Evolutionary conservation across 108 stramenopile species (phyloP), one percentile per base, ranked within the genome.

Genomic region (Nannochloropsis granulata): DNA sequence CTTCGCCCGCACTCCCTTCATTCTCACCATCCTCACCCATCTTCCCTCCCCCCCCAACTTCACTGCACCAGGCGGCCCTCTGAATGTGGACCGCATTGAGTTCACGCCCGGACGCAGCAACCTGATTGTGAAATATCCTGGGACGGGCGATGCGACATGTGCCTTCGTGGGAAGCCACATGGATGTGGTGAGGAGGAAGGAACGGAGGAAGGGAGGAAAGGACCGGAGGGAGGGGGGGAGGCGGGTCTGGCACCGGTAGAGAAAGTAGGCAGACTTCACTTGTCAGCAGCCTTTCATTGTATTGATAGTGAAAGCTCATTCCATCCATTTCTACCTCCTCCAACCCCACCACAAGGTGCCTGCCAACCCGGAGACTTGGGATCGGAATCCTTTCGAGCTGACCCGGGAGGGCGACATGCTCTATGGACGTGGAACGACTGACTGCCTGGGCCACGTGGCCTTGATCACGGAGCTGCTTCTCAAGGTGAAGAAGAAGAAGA

Each of bases 381-480:
- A 91, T 42, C 86, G 91, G 10, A 84, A 92, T 78, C 92, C 92
- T 25, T 92, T 92, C 80, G 81, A 89, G 42, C 87, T 92, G 23
- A 79, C 88, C 19, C 89, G 87, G 1, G 92, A 92, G 23, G 92
- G 92, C 8, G 92, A 92, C 89, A 89, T 79, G 83, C 90, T 92
- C 24, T 91, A 90, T 84, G 92, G 91, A 7, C 83, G 92, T 12
- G 92, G 92, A 19, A 92, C 92, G 21, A 92, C 92, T 14, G 92
- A 92, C 81, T 92, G 92, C 88, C 88, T 92, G n/a, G 92, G 92
- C 24, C 92, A 92, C 80, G 91, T 92, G 44, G 92, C 91, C 12
- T 85, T 92, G 89, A 82, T 92, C 42, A 92, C 92, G 24, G 90
- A 90, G 43, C 85, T 92, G 25, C 56, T 91, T 19, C 79, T 87